These are phyloP conservation scores for Pulveroboletus ravenelii DNA, from an alignment of 768 basidiomycete genomes.

Conservation along the genomic window DNA sequence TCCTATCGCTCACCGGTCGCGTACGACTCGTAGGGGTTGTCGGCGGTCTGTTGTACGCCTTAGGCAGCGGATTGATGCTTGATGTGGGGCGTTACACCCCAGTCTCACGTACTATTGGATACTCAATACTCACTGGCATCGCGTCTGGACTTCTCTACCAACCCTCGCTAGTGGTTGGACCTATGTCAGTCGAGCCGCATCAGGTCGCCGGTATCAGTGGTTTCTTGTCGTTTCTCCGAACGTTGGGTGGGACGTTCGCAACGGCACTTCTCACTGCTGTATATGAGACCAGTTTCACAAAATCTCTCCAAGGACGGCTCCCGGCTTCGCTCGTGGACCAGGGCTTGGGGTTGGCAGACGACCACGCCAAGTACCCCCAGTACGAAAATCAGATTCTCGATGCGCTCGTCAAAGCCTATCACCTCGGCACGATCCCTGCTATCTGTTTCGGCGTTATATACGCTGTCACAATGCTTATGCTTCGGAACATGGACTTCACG, in stretches of 20 bases:
- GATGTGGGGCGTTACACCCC: conserved; percentile 29
- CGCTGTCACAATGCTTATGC: conserved; percentile 28
- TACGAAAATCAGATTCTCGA: conserved; percentile 30
- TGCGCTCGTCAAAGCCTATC: conserved; percentile 32
- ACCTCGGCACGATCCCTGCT: conserved; percentile 31
- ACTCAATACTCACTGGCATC: conserved; percentile 28
- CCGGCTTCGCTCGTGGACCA: conserved; percentile 28
- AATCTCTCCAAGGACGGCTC: conserved; percentile 24
- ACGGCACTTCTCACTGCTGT: conserved; percentile 34
- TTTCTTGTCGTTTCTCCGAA: conserved; percentile 33
- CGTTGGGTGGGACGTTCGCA: conserved; percentile 32
- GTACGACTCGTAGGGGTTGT: conserved; percentile 29
- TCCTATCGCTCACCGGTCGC: conserved; percentile 29
- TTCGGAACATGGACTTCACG: conserved; percentile 30
- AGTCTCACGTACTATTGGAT: conserved; percentile 26
- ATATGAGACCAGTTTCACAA: conserved; percentile 31
- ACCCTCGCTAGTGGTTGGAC: conserved; percentile 33
- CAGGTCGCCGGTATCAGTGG: conserved; percentile 35
- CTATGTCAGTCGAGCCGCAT: conserved; percentile 32
- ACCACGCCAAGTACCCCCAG: conserved; percentile 29
- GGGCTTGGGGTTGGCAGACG: conserved; percentile 29
- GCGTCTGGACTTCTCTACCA: conserved; percentile 33
- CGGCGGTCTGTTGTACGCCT: conserved; percentile 31
- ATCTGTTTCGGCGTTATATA: conserved; percentile 32
- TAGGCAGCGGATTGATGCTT: conserved; percentile 32